Percentiles rank a stretch among this genome's conserved stretches.
phyloP scores from a whole-genome alignment of 306 rosid species.

The Sophora flavescens region DNA sequence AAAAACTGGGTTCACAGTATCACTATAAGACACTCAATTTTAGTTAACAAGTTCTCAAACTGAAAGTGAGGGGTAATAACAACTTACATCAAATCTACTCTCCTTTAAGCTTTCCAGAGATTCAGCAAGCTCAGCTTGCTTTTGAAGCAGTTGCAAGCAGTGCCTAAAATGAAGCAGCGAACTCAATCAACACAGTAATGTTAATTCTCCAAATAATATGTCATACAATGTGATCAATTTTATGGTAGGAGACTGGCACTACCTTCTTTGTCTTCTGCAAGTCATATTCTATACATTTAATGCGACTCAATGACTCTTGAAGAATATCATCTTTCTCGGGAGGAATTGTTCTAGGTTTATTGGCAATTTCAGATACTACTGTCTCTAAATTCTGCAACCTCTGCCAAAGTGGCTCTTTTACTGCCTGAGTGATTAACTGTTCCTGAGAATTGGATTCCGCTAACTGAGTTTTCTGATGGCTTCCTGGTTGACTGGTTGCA shows the following conservation, averaged over 20 bases:
- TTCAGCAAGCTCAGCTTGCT: conserved; percentile 94
- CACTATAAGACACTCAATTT: conserved; percentile 5
- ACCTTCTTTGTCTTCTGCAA: conserved; percentile 94
- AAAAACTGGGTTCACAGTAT: neutral
- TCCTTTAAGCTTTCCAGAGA: conserved; percentile 79
- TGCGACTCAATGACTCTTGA: conserved; percentile 90
- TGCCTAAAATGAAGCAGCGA: conserved; percentile 63
- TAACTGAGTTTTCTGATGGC: conserved; percentile 40
- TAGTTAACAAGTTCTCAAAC: conserved; percentile 23
- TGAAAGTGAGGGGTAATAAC: conserved; percentile 29
- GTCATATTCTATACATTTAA: conserved; percentile 86
- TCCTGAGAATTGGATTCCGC: conserved; percentile 60
- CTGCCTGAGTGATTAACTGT: conserved; percentile 48
- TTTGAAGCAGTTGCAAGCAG: conserved; percentile 87
- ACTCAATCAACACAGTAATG: conserved; percentile 41
- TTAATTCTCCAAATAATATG: conserved; percentile 36
- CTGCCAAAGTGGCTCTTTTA: conserved; percentile 73
- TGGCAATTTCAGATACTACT: conserved; percentile 72
- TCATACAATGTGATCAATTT: conserved; percentile 32
- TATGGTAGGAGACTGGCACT: conserved; percentile 48
- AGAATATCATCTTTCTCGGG: conserved; percentile 90
- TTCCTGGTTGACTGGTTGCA: conserved; percentile 47
- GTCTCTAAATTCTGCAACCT: conserved; percentile 86
- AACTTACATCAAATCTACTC: conserved; percentile 64
- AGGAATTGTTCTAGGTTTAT: conserved; percentile 88